These are phyloP conservation scores for Amanita fuliginea DNA, from an alignment of 768 basidiomycete species.

Conservation along the genomic window DNA sequence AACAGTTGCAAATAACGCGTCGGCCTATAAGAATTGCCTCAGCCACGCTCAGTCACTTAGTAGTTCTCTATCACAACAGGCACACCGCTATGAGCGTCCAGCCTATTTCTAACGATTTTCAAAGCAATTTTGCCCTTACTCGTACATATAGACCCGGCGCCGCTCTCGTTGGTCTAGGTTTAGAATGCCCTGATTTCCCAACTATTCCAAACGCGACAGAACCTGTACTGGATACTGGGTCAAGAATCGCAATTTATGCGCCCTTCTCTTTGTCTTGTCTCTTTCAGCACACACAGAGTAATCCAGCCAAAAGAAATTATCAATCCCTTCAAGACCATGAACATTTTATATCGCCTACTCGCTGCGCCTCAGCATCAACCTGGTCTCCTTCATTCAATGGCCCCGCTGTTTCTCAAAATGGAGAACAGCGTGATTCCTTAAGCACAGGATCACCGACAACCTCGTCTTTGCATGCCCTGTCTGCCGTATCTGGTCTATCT, in stretches of 20 bases:
- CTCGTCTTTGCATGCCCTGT: constrained; percentile 8
- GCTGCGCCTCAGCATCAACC: neutral
- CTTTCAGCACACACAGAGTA: neutral
- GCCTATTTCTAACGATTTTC: constrained; percentile 22
- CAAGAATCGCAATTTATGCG: constrained; percentile 4
- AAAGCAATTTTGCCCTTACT: constrained; percentile 8
- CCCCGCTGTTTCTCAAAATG: neutral
- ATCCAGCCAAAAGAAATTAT: neutral
- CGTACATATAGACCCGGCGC: constrained; percentile 6
- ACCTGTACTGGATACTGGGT: neutral
- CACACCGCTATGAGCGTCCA: constrained; percentile 1
- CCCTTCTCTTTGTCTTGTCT: constrained; percentile 5
- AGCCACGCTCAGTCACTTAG: neutral
- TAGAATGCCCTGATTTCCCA: constrained; percentile 14
- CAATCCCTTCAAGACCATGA: neutral
- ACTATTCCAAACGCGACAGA: constrained; percentile 7
- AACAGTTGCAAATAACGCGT: neutral
- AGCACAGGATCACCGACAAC: neutral
- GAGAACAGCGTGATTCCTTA: neutral
- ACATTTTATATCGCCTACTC: neutral
- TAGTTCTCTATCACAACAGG: constrained; percentile 1
- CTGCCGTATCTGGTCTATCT: constrained; percentile 22
- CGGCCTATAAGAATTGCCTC: neutral
- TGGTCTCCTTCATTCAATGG: neutral
- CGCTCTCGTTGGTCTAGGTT: constrained; percentile 20